phyloP scores from a whole-genome alignment of 345 rosid species.

The Salix exigua region DNA sequence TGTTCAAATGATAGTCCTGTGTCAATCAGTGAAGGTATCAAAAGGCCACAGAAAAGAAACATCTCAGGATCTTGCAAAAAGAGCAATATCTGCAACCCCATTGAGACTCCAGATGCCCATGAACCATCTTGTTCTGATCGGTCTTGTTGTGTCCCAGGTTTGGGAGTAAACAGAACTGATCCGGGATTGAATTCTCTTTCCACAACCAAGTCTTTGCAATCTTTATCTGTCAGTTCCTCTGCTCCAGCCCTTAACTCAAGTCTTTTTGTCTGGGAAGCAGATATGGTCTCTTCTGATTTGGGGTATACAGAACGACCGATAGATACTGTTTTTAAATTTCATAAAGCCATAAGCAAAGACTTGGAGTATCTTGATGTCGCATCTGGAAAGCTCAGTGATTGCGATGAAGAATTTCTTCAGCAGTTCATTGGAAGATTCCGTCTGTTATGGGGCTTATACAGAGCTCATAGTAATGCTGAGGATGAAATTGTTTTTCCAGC shows the following conservation, averaged over 20 bases:
- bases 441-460: slow-evolving; percentile 83
- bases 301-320: slow-evolving; percentile 62
- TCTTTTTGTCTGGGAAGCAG: slow-evolving; percentile 83
- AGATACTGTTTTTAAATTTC: slow-evolving; percentile 87
- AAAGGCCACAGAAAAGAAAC: slow-evolving; percentile 49
- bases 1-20: slow-evolving; percentile 21
- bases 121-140: slow-evolving; percentile 40
- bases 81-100: slow-evolving; percentile 17
- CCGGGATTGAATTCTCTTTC: slow-evolving; percentile 67
- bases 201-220: slow-evolving; percentile 64
- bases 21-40: slow-evolving; percentile 30
- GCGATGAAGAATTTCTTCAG: slow-evolving; percentile 65
- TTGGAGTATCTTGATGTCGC: slow-evolving; percentile 83
- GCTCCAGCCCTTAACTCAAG: slow-evolving; percentile 81
- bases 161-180: slow-evolving; percentile 64
- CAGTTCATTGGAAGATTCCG: slow-evolving; percentile 79
- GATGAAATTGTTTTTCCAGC: slow-evolving; percentile 94
- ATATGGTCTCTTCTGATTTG: slow-evolving; percentile 40
- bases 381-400: slow-evolving; percentile 72
- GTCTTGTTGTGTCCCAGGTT: slow-evolving; percentile 79
- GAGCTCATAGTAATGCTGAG: slow-evolving; percentile 95
- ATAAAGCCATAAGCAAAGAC: slow-evolving; percentile 86
- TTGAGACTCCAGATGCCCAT: slow-evolving; percentile 28
- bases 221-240: slow-evolving; percentile 56
- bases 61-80: slow-evolving; percentile 32